Base-by-base conservation (phyloP, 306 rosid species). In the Corylus avellana region DNA sequence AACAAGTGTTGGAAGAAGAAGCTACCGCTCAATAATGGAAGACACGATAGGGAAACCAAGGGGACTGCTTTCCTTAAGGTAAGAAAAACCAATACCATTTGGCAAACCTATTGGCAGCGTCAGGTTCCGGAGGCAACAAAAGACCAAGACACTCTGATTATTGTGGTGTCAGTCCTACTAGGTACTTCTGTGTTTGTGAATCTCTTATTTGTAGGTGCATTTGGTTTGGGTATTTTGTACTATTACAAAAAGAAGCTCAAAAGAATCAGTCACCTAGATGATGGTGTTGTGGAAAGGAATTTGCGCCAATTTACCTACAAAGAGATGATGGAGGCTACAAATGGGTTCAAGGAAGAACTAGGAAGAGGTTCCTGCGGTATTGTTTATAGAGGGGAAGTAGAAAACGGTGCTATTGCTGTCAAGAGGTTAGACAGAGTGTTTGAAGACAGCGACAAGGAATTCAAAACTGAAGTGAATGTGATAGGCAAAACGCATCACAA, bases 401-500 rank as follows among this genome's bases (percentile, higher is more conserved):
- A 51, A 14, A 63, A 12, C 29, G 69, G 57, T 16, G 17, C 25
- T 4, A 35, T 86, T 39, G 84, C 84, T 6, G 82, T 86, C 44
- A 86, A 84, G 81, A 84, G 66, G 75, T 75, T 86, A 1, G 64
- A 78, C 18, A 76, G 62, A 55, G 50, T 71, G 37, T 29, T 72
- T 14, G 61, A 53, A 39, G 81, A 86, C 7, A 66, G 81, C 9
- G 86, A 82, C 4, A 72, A 42, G 56, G 91, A 82, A 35, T 87
- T 87, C 75, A 77, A 75, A 39, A 58, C 85, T 0, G 87, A 86
- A 74, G 55, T 86, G 35, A 77, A 74, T 3, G 86, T 62, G 32
- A 80, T 86, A 18, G 85, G 86, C 7, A 78, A 66, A 49, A 85
- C 83, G 1, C 84, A 85, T 68, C 91, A 80, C 79, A 82, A 70